Percentiles rank a stretch among this genome's conserved stretches.
Evolutionary conservation across 768 basidiomycete genomes (phyloP).

Genomic region (Xerocomellus dryophilus): DNA sequence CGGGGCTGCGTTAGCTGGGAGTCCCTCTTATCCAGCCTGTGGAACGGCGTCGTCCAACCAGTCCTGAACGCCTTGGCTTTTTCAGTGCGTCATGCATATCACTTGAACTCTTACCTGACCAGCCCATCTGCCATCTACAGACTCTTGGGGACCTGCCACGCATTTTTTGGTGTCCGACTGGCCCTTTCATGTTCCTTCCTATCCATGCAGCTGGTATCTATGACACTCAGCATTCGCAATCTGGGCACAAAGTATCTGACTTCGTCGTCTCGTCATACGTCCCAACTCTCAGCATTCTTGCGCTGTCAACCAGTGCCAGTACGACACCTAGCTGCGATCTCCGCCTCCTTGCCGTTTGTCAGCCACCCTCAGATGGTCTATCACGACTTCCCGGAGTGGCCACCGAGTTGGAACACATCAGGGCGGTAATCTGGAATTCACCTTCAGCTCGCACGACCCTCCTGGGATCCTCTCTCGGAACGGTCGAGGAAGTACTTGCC

Average conservation of each 20-base stretch:
- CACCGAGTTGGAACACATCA: conserved; percentile 25
- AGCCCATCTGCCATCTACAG: not conserved
- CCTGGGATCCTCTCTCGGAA: not conserved
- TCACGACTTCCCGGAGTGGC: conserved; percentile 7
- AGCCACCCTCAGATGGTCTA: conserved; percentile 13
- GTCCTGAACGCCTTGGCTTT: conserved; percentile 2
- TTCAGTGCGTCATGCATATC: not conserved
- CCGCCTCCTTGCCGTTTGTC: not conserved
- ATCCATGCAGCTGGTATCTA: not conserved
- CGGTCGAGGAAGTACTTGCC: conserved; percentile 14
- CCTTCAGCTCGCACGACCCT: not conserved
- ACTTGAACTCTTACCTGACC: not conserved
- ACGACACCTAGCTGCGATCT: not conserved
- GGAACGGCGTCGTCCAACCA: conserved; percentile 6
- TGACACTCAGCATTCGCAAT: not conserved
- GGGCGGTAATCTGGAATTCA: not conserved
- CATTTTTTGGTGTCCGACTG: not conserved
- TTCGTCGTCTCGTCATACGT: not conserved
- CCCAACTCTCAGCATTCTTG: conserved; percentile 11
- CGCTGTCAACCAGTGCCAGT: not conserved
- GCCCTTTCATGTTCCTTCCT: not conserved
- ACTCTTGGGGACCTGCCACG: not conserved
- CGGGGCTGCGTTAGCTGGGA: not conserved
- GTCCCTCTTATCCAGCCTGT: not conserved
- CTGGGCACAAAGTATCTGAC: not conserved